These are phyloP conservation scores for Austroboletus novae-zelandiae DNA, from an alignment of 1,284 basidiomycete species.

Conservation along the genomic window DNA sequence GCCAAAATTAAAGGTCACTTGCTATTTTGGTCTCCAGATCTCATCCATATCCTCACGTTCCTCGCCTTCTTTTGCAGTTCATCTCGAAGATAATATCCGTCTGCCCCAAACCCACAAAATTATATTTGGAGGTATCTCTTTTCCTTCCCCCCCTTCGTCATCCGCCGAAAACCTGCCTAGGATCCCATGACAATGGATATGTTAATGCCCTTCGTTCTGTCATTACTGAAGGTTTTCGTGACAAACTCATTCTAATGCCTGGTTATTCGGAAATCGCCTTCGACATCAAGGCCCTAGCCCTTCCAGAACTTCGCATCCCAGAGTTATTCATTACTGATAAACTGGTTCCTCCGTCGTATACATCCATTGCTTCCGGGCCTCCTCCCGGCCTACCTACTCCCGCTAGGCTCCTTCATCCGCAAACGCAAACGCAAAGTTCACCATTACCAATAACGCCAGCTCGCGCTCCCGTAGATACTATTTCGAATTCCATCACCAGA, in stretches of 20 bases:
- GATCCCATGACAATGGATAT: constrained; percentile 76
- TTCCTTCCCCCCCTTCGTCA: constrained; percentile 5
- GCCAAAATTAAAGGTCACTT: constrained; percentile 66
- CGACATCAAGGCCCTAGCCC: constrained; percentile 53
- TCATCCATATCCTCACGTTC: constrained; percentile 10
- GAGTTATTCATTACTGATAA: constrained; percentile 64
- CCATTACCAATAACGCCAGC: constrained; percentile 6
- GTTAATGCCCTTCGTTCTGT: constrained; percentile 58
- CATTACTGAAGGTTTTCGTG: constrained; percentile 59
- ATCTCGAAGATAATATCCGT: constrained; percentile 59
- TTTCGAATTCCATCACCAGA: constrained; percentile 9
- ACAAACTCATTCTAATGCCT: constrained; percentile 66
- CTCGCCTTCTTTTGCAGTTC: constrained; percentile 36
- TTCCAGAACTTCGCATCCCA: constrained; percentile 54
- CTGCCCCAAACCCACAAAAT: constrained; percentile 60
- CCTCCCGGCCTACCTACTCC: constrained; percentile 26
- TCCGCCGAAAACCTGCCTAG: constrained; percentile 31
- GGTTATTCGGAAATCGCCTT: constrained; percentile 60
- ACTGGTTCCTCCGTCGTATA: constrained; percentile 31
- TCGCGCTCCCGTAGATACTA: constrained; percentile 13
- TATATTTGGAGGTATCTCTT: constrained; percentile 54
- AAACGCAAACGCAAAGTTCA: constrained; percentile 13
- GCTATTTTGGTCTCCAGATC: background rate
- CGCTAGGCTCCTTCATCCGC: constrained; percentile 14
- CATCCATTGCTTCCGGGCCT: constrained; percentile 21